A percentile compares a stretch with the other conserved stretches of the same genome.
Conservation (phyloP, 441 rosid species). For the Heliophila coronopifolia region DNA sequence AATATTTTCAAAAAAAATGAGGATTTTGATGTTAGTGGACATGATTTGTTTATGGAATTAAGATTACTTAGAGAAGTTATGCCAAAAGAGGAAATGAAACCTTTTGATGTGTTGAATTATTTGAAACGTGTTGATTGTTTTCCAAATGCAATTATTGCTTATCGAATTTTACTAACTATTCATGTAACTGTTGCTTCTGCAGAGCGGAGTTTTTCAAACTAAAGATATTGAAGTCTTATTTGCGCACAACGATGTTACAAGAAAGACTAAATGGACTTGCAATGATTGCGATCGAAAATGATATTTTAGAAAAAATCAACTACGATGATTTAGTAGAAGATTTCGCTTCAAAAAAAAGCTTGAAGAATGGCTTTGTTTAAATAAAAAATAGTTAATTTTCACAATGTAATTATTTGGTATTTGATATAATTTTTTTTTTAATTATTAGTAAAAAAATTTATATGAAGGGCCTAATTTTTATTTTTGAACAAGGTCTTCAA, state of each 20-base stretch:
- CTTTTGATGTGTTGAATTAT: too few relatives aligned
- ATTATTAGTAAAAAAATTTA: too few relatives aligned
- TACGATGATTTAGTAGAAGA: background rate
- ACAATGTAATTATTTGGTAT: too few relatives aligned
- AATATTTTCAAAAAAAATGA: background rate
- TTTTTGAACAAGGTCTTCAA: too few relatives aligned
- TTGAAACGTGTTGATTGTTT: background rate
- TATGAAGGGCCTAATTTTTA: too few relatives aligned
- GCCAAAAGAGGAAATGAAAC: background rate
- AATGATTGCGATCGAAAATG: background rate
- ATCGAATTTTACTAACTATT: background rate
- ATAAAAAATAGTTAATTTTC: too few relatives aligned
- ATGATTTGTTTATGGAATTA: background rate
- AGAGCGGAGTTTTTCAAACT: background rate
- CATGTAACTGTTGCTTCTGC: background rate
- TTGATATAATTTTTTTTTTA: too few relatives aligned
- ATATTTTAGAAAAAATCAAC: background rate
- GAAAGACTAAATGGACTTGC: background rate
- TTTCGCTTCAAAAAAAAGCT: background rate
- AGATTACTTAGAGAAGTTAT: background rate
- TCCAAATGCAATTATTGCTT: background rate
- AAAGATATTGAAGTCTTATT: background rate
- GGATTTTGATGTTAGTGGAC: background rate
- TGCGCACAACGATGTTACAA: background rate
- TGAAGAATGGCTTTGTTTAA: too few relatives aligned